Evolutionary conservation across 192 early-diverging fungal species (phyloP).

Genomic region (Backusella australiensis): DNA sequence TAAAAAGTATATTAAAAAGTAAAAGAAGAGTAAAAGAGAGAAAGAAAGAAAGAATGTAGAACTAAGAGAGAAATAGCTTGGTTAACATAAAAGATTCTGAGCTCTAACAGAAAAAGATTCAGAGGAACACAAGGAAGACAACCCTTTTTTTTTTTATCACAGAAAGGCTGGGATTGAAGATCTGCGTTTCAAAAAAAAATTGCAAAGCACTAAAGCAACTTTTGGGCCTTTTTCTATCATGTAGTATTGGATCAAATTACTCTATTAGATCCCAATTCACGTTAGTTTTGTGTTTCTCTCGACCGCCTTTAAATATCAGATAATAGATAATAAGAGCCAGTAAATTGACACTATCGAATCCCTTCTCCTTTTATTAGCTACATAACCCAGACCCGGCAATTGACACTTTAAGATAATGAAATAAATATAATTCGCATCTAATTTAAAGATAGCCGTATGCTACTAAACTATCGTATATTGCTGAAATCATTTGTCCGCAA

Average conservation of each 20-base stretch:
- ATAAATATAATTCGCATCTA: neutral
- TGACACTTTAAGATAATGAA: neutral
- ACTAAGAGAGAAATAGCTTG: slow-evolving; percentile 1
- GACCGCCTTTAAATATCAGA: neutral
- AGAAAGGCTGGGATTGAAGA: neutral
- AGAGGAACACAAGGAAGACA: neutral
- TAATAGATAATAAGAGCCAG: neutral
- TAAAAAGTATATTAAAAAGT: neutral
- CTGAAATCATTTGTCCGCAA: neutral
- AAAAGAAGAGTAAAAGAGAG: neutral
- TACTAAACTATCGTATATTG: slow-evolving; percentile 1
- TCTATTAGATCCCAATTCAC: slow-evolving; percentile 9
- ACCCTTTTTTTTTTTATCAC: neutral
- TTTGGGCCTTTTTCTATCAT: neutral
- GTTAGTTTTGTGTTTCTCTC: slow-evolving; percentile 2
- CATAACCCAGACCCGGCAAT: neutral
- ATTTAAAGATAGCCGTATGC: slow-evolving; percentile 2
- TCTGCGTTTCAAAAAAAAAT: slow-evolving; percentile 1
- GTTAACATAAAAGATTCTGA: neutral
- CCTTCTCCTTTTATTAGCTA: neutral
- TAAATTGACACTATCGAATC: neutral
- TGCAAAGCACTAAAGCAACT: neutral
- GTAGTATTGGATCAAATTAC: slow-evolving; percentile 15
- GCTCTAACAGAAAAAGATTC: slow-evolving; percentile 2
- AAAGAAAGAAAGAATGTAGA: neutral